A percentile compares a stretch with the other conserved stretches of the same genome.
These are phyloP conservation scores for Dactylellina haptotyla DNA, from an alignment of 2,329 filamentous ascomycete genomes.

Conservation along the genomic window DNA sequence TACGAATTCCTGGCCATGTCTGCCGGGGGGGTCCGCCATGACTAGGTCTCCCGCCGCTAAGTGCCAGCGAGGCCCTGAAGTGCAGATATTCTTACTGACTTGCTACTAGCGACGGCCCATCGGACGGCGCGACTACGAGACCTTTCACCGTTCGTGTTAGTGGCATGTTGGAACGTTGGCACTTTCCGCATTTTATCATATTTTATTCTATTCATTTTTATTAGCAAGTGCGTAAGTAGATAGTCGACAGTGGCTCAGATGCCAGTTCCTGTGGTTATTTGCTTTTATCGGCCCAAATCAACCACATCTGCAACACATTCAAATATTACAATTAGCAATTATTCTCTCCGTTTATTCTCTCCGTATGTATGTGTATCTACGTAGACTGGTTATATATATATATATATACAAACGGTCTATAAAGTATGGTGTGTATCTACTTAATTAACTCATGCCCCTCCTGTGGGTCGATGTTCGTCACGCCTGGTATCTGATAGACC, in stretches of 20 bases:
- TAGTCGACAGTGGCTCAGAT: too few species aligned
- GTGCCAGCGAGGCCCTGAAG: neutral
- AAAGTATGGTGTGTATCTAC: neutral
- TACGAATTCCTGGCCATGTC: too few species aligned
- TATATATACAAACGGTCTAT: neutral
- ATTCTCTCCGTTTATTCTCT: too few species aligned
- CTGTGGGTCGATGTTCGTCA: neutral
- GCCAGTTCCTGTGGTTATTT: too few species aligned
- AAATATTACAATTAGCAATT: too few species aligned
- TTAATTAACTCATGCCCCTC: neutral
- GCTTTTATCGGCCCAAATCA: too few species aligned
- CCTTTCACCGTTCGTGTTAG: neutral
- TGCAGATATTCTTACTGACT: neutral
- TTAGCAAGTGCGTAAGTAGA: too few species aligned
- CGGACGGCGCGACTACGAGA: conserved; percentile 43
- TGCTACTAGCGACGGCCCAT: conserved; percentile 17
- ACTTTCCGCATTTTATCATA: neutral
- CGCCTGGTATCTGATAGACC: neutral
- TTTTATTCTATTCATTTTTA: too few species aligned
- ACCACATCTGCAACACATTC: too few species aligned
- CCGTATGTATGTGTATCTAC: too few species aligned
- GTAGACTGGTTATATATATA: neutral
- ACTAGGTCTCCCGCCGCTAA: conserved; percentile 45
- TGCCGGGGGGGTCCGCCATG: too few species aligned
- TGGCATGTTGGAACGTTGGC: neutral